Percentiles rank a stretch among this genome's conserved stretches.
Conservation (phyloP, 352 stramenopile genomes). For the Phytophthora crassamura region DNA sequence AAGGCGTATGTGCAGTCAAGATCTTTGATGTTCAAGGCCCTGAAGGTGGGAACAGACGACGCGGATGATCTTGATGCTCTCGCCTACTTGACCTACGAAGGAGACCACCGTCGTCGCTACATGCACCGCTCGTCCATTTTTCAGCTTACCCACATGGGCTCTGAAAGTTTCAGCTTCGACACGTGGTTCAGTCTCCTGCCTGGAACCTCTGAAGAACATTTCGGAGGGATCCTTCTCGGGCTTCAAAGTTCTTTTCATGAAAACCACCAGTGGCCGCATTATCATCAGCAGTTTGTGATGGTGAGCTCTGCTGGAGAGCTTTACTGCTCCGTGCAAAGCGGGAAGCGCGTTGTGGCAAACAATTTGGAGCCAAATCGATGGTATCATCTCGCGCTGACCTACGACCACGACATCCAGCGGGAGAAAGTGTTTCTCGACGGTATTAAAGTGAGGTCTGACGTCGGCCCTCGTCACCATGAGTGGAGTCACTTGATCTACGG, state of each 20-base stretch:
- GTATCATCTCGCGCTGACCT: constrained; percentile 50
- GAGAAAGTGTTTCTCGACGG: constrained; percentile 34
- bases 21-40: constrained; percentile 12
- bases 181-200: constrained; percentile 21
- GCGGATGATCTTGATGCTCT: not conserved
- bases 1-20: constrained; percentile 12
- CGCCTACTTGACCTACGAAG: constrained; percentile 2
- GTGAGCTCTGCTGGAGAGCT: constrained; percentile 31
- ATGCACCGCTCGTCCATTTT: not conserved
- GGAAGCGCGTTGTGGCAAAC: constrained; percentile 11
- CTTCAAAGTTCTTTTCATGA: constrained; percentile 9
- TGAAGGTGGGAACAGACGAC: not conserved
- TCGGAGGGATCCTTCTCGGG: constrained; percentile 23
- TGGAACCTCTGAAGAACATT: not conserved
- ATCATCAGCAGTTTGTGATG: constrained; percentile 35
- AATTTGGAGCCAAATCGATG: constrained; percentile 31
- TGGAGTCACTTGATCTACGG: constrained; percentile 8
- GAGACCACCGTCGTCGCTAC: not conserved
- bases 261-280: constrained; percentile 13
- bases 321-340: constrained; percentile 36
- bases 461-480: not conserved
- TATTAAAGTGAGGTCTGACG: not conserved
- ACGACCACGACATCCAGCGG: constrained; percentile 15
- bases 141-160: constrained; percentile 10
- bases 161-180: constrained; percentile 24